phyloP scores from a whole-genome alignment of 176 grass and related monocot species.

The Areca catechu region DNA sequence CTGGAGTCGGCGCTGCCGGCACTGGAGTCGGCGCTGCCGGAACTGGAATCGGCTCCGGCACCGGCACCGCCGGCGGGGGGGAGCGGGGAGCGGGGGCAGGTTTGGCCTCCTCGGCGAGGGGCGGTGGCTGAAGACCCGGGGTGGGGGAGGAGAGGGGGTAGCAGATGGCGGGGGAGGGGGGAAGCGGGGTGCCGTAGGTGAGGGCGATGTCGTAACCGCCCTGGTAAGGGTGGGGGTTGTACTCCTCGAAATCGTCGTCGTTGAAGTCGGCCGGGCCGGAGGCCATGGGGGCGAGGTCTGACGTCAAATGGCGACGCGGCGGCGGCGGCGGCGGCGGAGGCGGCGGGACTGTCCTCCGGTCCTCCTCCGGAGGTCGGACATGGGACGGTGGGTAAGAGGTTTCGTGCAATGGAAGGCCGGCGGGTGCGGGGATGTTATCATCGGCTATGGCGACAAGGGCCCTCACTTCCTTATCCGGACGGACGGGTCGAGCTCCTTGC shows the following conservation, averaged over 20 bases:
- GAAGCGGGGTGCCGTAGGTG: slow-evolving; percentile 49
- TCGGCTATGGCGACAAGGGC: too few species aligned
- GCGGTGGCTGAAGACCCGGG: neutral
- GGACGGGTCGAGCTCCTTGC: too few species aligned
- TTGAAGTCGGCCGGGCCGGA: slow-evolving; percentile 4
- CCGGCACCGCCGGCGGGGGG: slow-evolving; percentile 2
- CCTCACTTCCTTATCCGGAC: too few species aligned
- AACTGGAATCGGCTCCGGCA: neutral
- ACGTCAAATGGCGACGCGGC: neutral
- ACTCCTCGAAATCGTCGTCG: slow-evolving; percentile 66
- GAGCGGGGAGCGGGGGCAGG: neutral
- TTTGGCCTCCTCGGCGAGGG: neutral
- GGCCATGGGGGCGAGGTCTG: slow-evolving; percentile 2
- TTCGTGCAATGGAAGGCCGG: too few species aligned
- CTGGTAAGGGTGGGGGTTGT: slow-evolving; percentile 75
- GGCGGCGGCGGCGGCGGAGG: too few species aligned
- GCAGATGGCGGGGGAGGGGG: slow-evolving; percentile 23
- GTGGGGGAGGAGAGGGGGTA: slow-evolving; percentile 25
- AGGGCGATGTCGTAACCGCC: slow-evolving; percentile 76
- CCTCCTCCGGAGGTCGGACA: too few species aligned
- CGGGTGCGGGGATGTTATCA: too few species aligned
- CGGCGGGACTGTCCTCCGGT: too few species aligned
- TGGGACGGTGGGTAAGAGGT: too few species aligned
- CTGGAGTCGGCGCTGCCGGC: neutral
- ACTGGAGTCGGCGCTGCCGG: neutral